phyloP scores from a whole-genome alignment of 1,284 basidiomycete genomes.

The Puccinia coronata region DNA sequence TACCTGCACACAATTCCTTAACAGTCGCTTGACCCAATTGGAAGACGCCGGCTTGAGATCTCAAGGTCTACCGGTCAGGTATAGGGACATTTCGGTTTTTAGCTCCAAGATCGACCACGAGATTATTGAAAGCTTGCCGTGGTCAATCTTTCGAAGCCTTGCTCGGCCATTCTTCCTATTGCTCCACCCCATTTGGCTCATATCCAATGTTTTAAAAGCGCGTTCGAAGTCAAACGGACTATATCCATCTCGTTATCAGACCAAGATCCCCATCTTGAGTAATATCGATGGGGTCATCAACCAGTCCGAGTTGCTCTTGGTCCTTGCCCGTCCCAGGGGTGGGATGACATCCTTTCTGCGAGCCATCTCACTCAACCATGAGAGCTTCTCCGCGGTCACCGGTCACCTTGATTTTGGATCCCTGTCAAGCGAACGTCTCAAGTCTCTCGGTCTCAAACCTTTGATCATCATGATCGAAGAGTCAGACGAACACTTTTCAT shows the following conservation, averaged over 20 bases:
- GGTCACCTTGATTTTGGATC: constrained; percentile 54
- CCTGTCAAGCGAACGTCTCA: constrained; percentile 47
- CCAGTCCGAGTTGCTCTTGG: constrained; percentile 51
- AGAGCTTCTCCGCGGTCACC: constrained; percentile 50
- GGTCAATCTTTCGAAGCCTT: constrained; percentile 1
- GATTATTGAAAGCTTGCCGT: constrained; percentile 24
- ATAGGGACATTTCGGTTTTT: constrained; percentile 34
- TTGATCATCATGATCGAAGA: constrained; percentile 39
- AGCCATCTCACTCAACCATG: constrained; percentile 50
- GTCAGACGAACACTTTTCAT: constrained; percentile 37
- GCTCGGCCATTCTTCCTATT: background rate
- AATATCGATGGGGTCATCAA: constrained; percentile 39
- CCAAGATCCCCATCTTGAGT: constrained; percentile 27
- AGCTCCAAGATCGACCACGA: constrained; percentile 29
- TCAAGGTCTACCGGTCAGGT: constrained; percentile 38
- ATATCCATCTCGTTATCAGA: background rate
- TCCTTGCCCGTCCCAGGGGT: constrained; percentile 44
- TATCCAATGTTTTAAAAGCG: background rate
- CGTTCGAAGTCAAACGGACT: background rate
- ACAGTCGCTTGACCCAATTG: background rate
- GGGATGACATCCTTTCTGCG: constrained; percentile 49
- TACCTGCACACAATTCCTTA: constrained; percentile 20
- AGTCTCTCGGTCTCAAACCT: constrained; percentile 40
- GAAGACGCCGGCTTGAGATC: constrained; percentile 36
- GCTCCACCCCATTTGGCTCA: background rate